Conservation (phyloP, 2,329 filamentous ascomycete species). For the Stemphylium vesicarium region DNA sequence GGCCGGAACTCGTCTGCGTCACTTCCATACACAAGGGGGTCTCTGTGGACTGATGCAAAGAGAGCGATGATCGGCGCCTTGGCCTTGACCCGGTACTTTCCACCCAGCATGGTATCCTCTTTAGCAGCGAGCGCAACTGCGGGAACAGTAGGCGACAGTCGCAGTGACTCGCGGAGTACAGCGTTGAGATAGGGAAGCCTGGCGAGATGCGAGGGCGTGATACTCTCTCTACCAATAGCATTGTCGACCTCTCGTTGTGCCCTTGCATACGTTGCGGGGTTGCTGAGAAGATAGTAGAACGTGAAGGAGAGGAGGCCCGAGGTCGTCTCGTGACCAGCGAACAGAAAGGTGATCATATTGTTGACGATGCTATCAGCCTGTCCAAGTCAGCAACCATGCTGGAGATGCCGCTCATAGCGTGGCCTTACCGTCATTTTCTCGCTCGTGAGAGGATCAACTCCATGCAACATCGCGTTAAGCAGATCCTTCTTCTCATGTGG, state of each 20-base stretch:
- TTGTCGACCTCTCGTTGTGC: conserved; percentile 48
- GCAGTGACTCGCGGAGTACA: conserved; percentile 58
- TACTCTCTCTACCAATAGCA: not conserved
- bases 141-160: conserved; percentile 59
- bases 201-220: conserved; percentile 25
- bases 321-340: conserved; percentile 50
- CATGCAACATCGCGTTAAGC: conserved; percentile 54
- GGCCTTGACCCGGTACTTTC: not conserved
- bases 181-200: conserved; percentile 56
- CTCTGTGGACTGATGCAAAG: conserved; percentile 20
- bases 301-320: conserved; percentile 41
- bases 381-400: too few relatives aligned
- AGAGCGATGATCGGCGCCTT: not conserved
- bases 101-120: conserved; percentile 24
- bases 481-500: not conserved
- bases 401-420: conserved; percentile 63
- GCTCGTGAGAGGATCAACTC: conserved; percentile 65
- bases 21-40: conserved; percentile 21
- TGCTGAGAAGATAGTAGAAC: conserved; percentile 58
- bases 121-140: conserved; percentile 50
- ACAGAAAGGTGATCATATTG: conserved; percentile 70
- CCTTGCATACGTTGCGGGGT: conserved; percentile 52
- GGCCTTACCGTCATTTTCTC: too few relatives aligned
- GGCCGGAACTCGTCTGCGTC: conserved; percentile 27
- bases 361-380: too few relatives aligned